Base-by-base conservation (phyloP, 1,284 basidiomycete species). In the Apiotrichum sp. region DNA sequence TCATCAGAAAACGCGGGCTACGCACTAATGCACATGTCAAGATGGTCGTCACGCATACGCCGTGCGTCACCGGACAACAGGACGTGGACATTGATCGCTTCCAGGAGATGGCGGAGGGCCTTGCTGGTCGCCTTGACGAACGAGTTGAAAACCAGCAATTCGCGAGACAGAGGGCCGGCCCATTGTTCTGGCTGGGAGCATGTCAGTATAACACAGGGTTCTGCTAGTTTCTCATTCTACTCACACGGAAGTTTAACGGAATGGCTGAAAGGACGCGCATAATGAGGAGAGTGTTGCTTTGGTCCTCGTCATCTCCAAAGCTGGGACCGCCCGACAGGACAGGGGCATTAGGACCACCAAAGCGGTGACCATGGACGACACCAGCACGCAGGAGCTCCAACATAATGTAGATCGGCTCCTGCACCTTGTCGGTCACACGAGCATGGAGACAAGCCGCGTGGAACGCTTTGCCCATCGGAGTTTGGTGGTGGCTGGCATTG, bases 111-210 rank as follows among this genome's bases (percentile, higher is more conserved):
- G 56, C 96, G 85, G 66, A 98, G 81, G 32, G 92, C 88, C 61
- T 93, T 86, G 54, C 89, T 87, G 59, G 98, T 81, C 39, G 89
- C 86, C 57, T 89, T 86, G 65, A 95, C 85, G 73, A 98, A 98
- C 47, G 92, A 93, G 80, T 98, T 98, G 84, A 98, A 99, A 52
- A 96, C 93, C 50, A 99, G 81, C 61, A 99, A 79, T 77, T 98
- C 96, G 53, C 95, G 86, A 64, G 93, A 97, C 53, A 98, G 79
- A 45, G 95, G 95, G 32, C 95, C 95, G 34, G 86, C 87, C 93
- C 93, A 97, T 65, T 88, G 84, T 72, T 87, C 85, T 31, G 85
- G 63, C 88, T 90, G 63, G 57, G 36, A 7, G 57, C 50, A 44
- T 13, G n/a, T 14, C 3, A 31, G 14, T 22, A 9, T 3, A 6